Evolutionary conservation across 2,329 filamentous ascomycete genomes (phyloP).

Genomic region (Diplodia intermedia): DNA sequence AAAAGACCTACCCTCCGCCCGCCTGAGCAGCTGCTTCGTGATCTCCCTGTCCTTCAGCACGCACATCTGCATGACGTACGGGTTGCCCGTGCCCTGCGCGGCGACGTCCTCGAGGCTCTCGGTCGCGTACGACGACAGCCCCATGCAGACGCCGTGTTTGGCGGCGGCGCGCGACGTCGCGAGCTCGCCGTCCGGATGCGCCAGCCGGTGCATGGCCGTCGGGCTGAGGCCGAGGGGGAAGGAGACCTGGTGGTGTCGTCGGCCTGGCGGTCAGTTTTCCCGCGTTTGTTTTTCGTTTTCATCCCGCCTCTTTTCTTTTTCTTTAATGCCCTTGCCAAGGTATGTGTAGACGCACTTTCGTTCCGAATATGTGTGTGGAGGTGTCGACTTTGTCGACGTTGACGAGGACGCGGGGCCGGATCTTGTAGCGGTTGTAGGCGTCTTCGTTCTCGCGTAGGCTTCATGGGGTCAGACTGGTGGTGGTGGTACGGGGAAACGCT

Average conservation of each 20-base stretch:
- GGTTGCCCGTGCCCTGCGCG: constrained; percentile 48
- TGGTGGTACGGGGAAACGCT: too few species aligned
- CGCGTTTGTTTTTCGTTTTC: too few species aligned
- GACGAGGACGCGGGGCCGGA: constrained; percentile 44
- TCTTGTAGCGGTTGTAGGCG: constrained; percentile 44
- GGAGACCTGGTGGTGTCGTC: constrained; percentile 33
- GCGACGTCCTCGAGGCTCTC: constrained; percentile 69
- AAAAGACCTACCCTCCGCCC: constrained; percentile 52
- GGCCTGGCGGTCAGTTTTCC: too few species aligned
- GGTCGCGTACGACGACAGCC: constrained; percentile 67
- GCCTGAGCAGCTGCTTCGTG: constrained; percentile 51
- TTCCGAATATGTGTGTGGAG: constrained; percentile 41
- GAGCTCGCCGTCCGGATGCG: constrained; percentile 68
- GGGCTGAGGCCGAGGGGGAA: constrained; percentile 56
- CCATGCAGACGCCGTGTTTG: constrained; percentile 66
- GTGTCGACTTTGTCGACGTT: constrained; percentile 42
- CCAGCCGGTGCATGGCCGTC: constrained; percentile 69
- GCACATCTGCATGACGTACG: constrained; percentile 63
- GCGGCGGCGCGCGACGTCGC: constrained; percentile 66
- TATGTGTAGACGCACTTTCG: constrained; percentile 37
- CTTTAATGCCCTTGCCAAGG: neutral
- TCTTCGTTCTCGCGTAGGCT: constrained; percentile 42
- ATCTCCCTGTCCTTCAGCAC: constrained; percentile 58
- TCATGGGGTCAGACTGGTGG: constrained; percentile 31
- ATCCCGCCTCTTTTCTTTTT: neutral